Percentiles rank a stretch among this genome's conserved stretches.
Evolutionary conservation across 305 asterid species (phyloP).

Genomic region (Coffea humblotiana): DNA sequence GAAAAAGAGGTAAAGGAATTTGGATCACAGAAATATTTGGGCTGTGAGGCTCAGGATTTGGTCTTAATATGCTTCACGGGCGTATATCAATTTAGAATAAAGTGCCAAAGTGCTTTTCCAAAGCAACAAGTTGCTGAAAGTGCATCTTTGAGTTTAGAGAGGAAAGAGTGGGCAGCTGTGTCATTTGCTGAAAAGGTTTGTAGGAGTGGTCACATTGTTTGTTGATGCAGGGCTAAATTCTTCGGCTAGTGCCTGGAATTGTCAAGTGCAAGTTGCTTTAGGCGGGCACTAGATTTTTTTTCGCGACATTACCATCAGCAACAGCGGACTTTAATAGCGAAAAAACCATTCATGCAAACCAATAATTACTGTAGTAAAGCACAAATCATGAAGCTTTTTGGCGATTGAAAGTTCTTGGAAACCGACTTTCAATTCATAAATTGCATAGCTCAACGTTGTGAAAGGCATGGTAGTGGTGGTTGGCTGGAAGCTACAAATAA

Average conservation of each 20-base stretch:
- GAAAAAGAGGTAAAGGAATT: not conserved
- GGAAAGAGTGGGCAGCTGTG: constrained; percentile 34
- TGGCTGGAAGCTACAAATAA: not conserved
- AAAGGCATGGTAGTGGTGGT: too few species aligned
- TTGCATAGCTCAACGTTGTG: constrained; percentile 1
- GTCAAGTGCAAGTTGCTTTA: constrained; percentile 16
- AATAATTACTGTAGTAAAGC: constrained; percentile 7
- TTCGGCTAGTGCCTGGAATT: not conserved
- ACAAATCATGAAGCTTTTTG: not conserved
- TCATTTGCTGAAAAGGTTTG: constrained; percentile 27
- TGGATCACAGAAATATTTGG: not conserved
- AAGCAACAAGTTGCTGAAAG: constrained; percentile 33
- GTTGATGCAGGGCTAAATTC: constrained; percentile 16
- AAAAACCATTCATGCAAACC: constrained; percentile 4
- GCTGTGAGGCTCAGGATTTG: constrained; percentile 19
- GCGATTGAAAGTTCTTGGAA: constrained; percentile 12
- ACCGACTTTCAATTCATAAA: constrained; percentile 5
- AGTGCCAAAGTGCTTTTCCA: constrained; percentile 32
- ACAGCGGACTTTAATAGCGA: constrained; percentile 14
- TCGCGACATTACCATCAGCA: constrained; percentile 15
- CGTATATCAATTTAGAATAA: constrained; percentile 31
- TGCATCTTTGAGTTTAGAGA: constrained; percentile 25
- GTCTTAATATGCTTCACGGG: constrained; percentile 23
- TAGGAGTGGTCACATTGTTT: constrained; percentile 27
- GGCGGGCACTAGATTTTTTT: constrained; percentile 22